Conservation (phyloP, 2,329 filamentous ascomycete genomes). For the Nothophoma quercina region DNA sequence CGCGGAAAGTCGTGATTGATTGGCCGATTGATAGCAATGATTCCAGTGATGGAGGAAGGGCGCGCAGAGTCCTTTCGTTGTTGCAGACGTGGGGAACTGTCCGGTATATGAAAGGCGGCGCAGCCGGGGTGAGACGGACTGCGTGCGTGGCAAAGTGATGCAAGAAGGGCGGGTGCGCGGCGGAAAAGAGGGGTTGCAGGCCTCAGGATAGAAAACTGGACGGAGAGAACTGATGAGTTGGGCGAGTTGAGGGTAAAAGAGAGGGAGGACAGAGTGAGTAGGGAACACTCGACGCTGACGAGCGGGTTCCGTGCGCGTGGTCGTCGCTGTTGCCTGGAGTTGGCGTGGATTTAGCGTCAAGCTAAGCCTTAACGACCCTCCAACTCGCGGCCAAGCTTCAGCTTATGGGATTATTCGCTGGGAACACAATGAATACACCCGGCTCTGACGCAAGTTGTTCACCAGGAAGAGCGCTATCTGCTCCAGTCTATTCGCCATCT, state of each 20-base stretch:
- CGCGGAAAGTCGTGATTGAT: conserved; percentile 15
- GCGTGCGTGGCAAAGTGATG: conserved; percentile 34
- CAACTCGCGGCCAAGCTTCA: conserved; percentile 32
- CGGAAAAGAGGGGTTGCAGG: conserved; percentile 33
- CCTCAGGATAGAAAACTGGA: conserved; percentile 37
- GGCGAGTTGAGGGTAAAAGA: conserved; percentile 30
- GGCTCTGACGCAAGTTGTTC: conserved; percentile 25
- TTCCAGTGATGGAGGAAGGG: conserved; percentile 36
- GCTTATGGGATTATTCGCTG: conserved; percentile 32
- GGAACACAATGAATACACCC: conserved; percentile 22
- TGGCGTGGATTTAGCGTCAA: conserved; percentile 14
- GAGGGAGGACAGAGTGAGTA: conserved; percentile 19
- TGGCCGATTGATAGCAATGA: conserved; percentile 20
- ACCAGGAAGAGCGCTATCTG: conserved; percentile 16
- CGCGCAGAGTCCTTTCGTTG: conserved; percentile 34
- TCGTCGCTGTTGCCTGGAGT: conserved; percentile 34
- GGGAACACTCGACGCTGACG: conserved; percentile 19
- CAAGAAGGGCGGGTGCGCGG: conserved; percentile 32
- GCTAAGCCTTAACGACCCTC: conserved; percentile 32
- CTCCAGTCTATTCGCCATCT: conserved; percentile 18
- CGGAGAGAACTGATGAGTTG: conserved; percentile 27
- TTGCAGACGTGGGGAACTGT: conserved; percentile 28
- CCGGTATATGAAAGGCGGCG: conserved; percentile 47
- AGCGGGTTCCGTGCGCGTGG: conserved; percentile 10
- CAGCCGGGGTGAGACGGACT: conserved; percentile 39